These are phyloP conservation scores for Omphalotus olearius DNA, from an alignment of 1,284 basidiomycete genomes.

Conservation along the genomic window DNA sequence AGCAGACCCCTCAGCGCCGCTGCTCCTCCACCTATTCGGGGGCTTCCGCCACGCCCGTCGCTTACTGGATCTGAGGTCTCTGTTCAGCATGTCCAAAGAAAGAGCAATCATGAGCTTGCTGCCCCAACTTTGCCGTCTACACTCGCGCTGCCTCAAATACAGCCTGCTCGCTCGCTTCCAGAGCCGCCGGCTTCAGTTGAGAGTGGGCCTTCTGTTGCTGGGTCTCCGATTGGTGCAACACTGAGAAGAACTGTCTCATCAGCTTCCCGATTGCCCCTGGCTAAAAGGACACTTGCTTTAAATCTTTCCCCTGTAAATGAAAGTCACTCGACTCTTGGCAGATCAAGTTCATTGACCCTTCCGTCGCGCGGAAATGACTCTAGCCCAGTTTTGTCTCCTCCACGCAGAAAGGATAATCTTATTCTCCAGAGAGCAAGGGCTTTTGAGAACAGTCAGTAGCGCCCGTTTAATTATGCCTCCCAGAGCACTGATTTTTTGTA, in stretches of 20 bases:
- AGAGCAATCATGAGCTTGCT: too few species aligned
- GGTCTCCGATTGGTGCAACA: background rate
- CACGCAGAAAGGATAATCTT: constrained; percentile 38
- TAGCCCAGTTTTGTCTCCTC: constrained; percentile 17
- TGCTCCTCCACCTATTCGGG: background rate
- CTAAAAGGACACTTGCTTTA: background rate
- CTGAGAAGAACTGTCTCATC: constrained; percentile 4
- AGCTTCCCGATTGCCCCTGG: constrained; percentile 4
- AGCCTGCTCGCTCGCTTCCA: background rate
- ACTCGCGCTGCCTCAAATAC: too few species aligned
- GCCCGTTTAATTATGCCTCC: too few species aligned
- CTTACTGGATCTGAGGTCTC: background rate
- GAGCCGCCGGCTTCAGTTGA: background rate
- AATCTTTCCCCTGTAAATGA: constrained; percentile 9
- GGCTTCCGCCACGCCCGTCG: constrained; percentile 10
- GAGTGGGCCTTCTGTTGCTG: too few species aligned
- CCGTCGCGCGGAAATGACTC: background rate
- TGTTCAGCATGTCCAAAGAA: background rate
- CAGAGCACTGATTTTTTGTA: background rate
- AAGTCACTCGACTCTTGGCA: background rate
- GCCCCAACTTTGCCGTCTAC: too few species aligned
- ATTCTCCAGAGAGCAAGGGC: constrained; percentile 47
- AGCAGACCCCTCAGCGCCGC: constrained; percentile 11
- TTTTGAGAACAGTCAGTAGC: constrained; percentile 24
- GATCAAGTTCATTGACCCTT: constrained; percentile 3